Evolutionary conservation across 495 filamentous ascomycete genomes (phyloP).

Genomic region (Copromyces sp.): DNA sequence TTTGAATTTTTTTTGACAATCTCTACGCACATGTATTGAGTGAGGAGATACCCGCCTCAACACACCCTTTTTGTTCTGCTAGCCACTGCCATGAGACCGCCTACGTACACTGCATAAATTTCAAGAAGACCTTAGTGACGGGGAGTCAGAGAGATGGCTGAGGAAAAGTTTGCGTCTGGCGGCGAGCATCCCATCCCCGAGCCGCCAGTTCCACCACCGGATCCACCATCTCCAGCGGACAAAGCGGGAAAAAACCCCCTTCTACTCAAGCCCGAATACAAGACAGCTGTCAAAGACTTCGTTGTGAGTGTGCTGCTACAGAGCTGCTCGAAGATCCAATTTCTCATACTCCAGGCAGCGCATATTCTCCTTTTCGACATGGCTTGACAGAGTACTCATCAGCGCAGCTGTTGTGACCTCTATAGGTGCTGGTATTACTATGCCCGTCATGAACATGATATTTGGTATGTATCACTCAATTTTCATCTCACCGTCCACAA

Average conservation of each 20-base stretch:
- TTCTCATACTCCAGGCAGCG: conserved; percentile 22
- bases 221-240: neutral
- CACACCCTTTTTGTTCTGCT: neutral
- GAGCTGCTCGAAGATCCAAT: neutral
- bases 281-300: conserved; percentile 26
- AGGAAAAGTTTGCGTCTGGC: neutral
- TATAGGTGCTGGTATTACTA: conserved; percentile 40
- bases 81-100: neutral
- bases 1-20: too few species aligned
- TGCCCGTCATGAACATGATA: conserved; percentile 39
- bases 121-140: too few species aligned
- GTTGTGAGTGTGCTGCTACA: conserved; percentile 11
- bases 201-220: neutral
- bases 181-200: neutral
- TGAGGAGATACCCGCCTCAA: neutral
- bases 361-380: conserved; percentile 40
- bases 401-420: conserved; percentile 30
- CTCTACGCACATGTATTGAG: neutral
- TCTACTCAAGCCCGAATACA: conserved; percentile 14
- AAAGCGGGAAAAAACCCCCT: conserved; percentile 12
- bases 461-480: conserved; percentile 25
- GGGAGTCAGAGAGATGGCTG: neutral
- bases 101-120: neutral
- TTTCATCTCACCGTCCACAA: neutral
- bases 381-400: conserved; percentile 31